A percentile compares a stretch with the other conserved stretches of the same genome.
These are phyloP conservation scores for Cucurbitaria berberidis DNA, from an alignment of 2,329 filamentous ascomycete species.

Conservation along the genomic window DNA sequence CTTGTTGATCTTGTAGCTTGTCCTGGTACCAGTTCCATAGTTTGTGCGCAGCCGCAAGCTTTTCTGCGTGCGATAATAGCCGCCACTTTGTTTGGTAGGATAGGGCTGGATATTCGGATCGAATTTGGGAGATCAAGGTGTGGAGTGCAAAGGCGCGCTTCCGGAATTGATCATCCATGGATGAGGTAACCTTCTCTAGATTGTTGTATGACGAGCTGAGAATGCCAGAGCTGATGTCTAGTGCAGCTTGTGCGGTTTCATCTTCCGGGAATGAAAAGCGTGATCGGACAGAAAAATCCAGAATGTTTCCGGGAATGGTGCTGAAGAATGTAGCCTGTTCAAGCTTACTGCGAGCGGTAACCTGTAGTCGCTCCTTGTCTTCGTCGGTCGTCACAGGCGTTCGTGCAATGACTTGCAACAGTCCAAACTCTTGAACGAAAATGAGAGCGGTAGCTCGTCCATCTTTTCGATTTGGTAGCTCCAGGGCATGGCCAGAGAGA, in stretches of 20 bases:
- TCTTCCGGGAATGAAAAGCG: slow-evolving; percentile 70
- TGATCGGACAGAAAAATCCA: slow-evolving; percentile 77
- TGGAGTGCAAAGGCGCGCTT: slow-evolving; percentile 75
- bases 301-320: slow-evolving; percentile 77
- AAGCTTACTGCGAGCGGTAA: slow-evolving; percentile 86
- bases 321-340: slow-evolving; percentile 96
- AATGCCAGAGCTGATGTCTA: slow-evolving; percentile 81
- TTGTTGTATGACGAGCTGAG: slow-evolving; percentile 77
- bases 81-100: slow-evolving; percentile 75
- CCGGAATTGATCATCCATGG: slow-evolving; percentile 80
- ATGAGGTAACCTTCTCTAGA: slow-evolving; percentile 74
- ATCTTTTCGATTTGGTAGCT: slow-evolving; percentile 51
- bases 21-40: slow-evolving; percentile 83
- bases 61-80: slow-evolving; percentile 88
- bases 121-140: slow-evolving; percentile 75
- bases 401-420: slow-evolving; percentile 61
- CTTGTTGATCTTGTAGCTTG: slow-evolving; percentile 71
- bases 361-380: slow-evolving; percentile 51
- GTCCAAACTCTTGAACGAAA: slow-evolving; percentile 63
- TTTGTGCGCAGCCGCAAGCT: slow-evolving; percentile 77
- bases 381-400: slow-evolving; percentile 65
- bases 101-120: slow-evolving; percentile 67
- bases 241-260: slow-evolving; percentile 77
- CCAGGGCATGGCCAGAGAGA: slow-evolving; percentile 58
- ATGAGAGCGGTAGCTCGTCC: slow-evolving; percentile 54